Percentiles rank a stretch among this genome's conserved stretches.
Conservation (phyloP, 2,329 filamentous ascomycete genomes). For the Nemania bipapillata region DNA sequence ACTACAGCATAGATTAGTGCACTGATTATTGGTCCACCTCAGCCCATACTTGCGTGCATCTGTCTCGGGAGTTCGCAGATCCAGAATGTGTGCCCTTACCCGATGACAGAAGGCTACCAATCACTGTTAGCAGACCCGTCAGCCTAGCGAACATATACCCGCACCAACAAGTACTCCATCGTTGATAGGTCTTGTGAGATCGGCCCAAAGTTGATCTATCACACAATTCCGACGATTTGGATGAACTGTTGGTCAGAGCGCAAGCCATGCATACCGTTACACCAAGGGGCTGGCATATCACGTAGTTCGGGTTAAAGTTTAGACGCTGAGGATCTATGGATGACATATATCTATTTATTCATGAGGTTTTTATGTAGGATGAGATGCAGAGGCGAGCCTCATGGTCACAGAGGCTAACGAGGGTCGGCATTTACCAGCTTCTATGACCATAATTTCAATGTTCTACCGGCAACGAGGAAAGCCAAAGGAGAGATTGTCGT, state of each 20-base stretch:
- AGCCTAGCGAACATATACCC: constrained; percentile 23
- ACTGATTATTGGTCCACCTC: constrained; percentile 34
- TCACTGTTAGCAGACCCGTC: background rate
- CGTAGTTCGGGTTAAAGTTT: background rate
- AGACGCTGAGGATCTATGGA: constrained; percentile 1
- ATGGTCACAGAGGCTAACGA: background rate
- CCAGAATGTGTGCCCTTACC: constrained; percentile 16
- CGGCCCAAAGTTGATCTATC: constrained; percentile 43
- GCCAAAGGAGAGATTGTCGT: too few relatives aligned
- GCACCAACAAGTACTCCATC: background rate
- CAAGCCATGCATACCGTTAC: constrained; percentile 43
- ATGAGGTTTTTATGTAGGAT: background rate
- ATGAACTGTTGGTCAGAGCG: constrained; percentile 53
- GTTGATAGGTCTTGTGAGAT: constrained; percentile 25
- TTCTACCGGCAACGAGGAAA: background rate
- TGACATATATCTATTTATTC: constrained; percentile 15
- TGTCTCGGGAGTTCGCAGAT: constrained; percentile 44
- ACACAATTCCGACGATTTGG: constrained; percentile 46
- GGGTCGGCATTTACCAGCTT: background rate
- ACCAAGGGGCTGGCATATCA: constrained; percentile 8
- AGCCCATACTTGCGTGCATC: constrained; percentile 12
- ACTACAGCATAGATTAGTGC: constrained; percentile 4
- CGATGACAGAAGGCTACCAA: constrained; percentile 21
- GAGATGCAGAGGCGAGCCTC: background rate
- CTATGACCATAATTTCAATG: background rate